phyloP scores from a whole-genome alignment of 2,329 filamentous ascomycete species.

The Colletotrichum tofieldiae region DNA sequence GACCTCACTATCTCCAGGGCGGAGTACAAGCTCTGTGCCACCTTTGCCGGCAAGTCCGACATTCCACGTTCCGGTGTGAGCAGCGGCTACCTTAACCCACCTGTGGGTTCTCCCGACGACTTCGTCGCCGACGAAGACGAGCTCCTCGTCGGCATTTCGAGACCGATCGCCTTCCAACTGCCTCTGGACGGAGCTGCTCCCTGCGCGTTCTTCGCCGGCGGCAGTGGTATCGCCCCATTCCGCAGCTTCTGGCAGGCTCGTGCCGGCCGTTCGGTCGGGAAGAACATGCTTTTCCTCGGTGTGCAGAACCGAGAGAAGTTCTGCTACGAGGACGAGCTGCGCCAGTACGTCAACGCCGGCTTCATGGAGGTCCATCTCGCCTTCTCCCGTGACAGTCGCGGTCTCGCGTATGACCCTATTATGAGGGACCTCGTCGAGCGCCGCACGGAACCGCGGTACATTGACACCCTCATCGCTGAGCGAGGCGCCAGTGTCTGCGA shows the following conservation, averaged over 20 bases:
- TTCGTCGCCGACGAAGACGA: conserved; percentile 60
- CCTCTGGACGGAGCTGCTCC: conserved; percentile 65
- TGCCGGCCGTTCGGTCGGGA: conserved; percentile 56
- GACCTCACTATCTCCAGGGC: conserved; percentile 68
- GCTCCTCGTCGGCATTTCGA: conserved; percentile 66
- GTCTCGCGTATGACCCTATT: conserved; percentile 61
- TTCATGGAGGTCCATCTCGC: conserved; percentile 68
- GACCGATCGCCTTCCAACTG: conserved; percentile 67
- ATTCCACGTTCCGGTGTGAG: conserved; percentile 62
- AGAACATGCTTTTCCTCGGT: conserved; percentile 66
- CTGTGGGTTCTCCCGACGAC: conserved; percentile 55
- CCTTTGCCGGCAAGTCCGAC: conserved; percentile 54
- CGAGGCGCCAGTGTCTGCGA: conserved; percentile 67
- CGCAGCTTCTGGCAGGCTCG: conserved; percentile 69
- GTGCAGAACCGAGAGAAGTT: conserved; percentile 69
- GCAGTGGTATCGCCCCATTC: conserved; percentile 69
- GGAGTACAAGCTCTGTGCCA: conserved; percentile 64
- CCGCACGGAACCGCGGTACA: conserved; percentile 65
- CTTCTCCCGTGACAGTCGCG: conserved; percentile 65
- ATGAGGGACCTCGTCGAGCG: conserved; percentile 63
- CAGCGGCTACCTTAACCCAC: conserved; percentile 69
- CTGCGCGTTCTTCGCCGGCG: conserved; percentile 68
- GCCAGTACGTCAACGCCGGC: conserved; percentile 61
- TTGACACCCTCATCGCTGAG: conserved; percentile 66
- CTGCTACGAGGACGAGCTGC: conserved; percentile 65